Base-by-base conservation (phyloP, 164 flowering plant genomes). In the Annona cherimola region DNA sequence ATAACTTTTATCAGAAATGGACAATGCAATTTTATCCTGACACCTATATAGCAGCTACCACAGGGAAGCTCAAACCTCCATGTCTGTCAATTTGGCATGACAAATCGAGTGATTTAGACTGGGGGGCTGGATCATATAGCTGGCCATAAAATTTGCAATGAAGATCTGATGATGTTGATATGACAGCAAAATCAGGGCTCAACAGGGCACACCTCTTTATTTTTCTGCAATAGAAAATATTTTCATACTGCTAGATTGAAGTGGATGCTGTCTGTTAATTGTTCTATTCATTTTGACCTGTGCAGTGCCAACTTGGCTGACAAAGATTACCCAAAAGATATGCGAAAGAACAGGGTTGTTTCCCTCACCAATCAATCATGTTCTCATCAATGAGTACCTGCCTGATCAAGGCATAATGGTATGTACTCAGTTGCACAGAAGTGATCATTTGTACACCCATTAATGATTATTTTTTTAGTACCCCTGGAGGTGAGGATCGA, bases 351-450 rank as follows among this genome's bases (percentile, higher is more conserved):
- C 92, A n/a, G 85, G 86, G 54, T 45, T 94, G 70, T 94, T 88
- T 65, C 94, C 98, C 1, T 85, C 92, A 44, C 79, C 88, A 71
- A 88, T 93, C 50, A 94, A 94, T 79, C 98, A 94, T 78, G 94
- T 94, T 35, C 98, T 94, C 69, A 89, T 94, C 83, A 94, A 94
- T 75, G 98, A 94, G 76, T 94, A 94, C 84, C 91, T 85, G 57
- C 95, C 94, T 61, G 78, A 86, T 75, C 98, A 94, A 84, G 98
- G 98, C 74, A 94, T 94, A 76, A 92, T 94, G 98, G 98, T 94
- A 39, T 45, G 88, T 77, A 59, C 69, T 43, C 19, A 43, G 45
- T 41, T 26, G 35, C 35, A 26, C 35, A 26, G 35, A 26, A 26
- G 35, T 26, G 35, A 26, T 26, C 35, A 26, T 26, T 26, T 26